Percentiles rank a stretch among this genome's conserved stretches.
phyloP scores from a whole-genome alignment of 2,329 filamentous ascomycete genomes.

The Monilinia polystroma region DNA sequence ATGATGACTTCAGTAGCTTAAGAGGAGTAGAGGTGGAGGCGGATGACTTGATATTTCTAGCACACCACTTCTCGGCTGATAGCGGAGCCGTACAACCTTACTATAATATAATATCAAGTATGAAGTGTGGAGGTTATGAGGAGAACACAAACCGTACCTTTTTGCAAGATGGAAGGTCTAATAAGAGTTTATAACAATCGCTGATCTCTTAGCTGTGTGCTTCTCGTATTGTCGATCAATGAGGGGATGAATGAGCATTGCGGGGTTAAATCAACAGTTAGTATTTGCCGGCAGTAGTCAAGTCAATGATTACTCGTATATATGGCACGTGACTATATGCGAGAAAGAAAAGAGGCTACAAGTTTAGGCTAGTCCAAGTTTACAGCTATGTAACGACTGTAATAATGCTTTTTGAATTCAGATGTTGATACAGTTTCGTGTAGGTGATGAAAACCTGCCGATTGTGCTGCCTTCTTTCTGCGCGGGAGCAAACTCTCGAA shows the following conservation, averaged over 20 bases:
- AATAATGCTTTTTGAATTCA: not conserved
- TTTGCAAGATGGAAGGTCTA: not conserved
- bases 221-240: conserved; percentile 10
- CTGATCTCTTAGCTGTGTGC: not conserved
- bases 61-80: conserved; percentile 15
- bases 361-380: not conserved
- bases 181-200: not conserved
- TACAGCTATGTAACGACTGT: not conserved
- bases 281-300: conserved; percentile 14
- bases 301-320: not conserved
- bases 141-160: not conserved
- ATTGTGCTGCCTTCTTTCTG: conserved; percentile 1
- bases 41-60: conserved; percentile 7
- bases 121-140: conserved; percentile 3
- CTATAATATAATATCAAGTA: not conserved
- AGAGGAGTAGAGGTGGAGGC: not conserved
- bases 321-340: not conserved
- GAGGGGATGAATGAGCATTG: conserved; percentile 15
- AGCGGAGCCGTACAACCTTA: conserved; percentile 1
- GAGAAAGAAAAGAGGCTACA: not conserved
- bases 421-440: not conserved
- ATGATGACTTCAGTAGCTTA: conserved; percentile 1
- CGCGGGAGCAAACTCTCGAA: not conserved
- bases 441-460: not conserved
- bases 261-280: conserved; percentile 2